phyloP scores from a whole-genome alignment of 108 stramenopile species.

The Fistulifera solaris region DNA sequence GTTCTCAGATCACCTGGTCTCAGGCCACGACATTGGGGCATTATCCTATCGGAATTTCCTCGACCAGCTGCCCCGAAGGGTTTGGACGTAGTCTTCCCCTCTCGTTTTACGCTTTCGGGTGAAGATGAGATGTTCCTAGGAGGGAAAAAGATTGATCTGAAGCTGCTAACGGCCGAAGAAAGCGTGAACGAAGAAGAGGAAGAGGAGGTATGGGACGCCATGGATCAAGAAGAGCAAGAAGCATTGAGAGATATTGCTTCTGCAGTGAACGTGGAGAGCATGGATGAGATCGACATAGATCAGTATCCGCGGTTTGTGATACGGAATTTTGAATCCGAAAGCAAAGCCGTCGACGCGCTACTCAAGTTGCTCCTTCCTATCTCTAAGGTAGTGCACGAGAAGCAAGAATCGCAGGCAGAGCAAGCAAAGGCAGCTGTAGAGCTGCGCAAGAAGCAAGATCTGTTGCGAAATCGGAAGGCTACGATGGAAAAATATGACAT shows the following conservation, averaged over 20 bases:
- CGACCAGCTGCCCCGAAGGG: slow-evolving; percentile 50
- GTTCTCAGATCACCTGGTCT: slow-evolving; percentile 74
- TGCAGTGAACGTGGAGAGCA: slow-evolving; percentile 44
- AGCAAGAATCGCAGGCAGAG: slow-evolving; percentile 65
- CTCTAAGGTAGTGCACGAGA: slow-evolving; percentile 56
- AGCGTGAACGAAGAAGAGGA: slow-evolving; percentile 41
- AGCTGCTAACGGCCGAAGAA: slow-evolving; percentile 28
- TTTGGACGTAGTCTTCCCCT: slow-evolving; percentile 64
- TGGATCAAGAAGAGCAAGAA: slow-evolving; percentile 81
- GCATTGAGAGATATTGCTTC: slow-evolving; percentile 79
- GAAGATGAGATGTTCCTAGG: slow-evolving; percentile 51
- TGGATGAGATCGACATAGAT: slow-evolving; percentile 60
- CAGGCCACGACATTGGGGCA: slow-evolving; percentile 74
- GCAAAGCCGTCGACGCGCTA: slow-evolving; percentile 45
- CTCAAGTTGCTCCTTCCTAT: slow-evolving; percentile 67
- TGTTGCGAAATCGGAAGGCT: not conserved
- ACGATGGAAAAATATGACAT: slow-evolving; percentile 3
- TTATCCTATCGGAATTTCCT: slow-evolving; percentile 51
- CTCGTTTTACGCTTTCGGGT: slow-evolving; percentile 46
- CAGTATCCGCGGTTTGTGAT: slow-evolving; percentile 69
- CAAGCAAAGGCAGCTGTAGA: slow-evolving; percentile 60
- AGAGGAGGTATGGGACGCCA: slow-evolving; percentile 75
- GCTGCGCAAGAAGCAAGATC: slow-evolving; percentile 11
- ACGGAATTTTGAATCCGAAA: slow-evolving; percentile 24
- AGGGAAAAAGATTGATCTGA: slow-evolving; percentile 56